phyloP scores from a whole-genome alignment of 139 green algal genomes.

The Auxenochlorella pyrenoidosa region DNA sequence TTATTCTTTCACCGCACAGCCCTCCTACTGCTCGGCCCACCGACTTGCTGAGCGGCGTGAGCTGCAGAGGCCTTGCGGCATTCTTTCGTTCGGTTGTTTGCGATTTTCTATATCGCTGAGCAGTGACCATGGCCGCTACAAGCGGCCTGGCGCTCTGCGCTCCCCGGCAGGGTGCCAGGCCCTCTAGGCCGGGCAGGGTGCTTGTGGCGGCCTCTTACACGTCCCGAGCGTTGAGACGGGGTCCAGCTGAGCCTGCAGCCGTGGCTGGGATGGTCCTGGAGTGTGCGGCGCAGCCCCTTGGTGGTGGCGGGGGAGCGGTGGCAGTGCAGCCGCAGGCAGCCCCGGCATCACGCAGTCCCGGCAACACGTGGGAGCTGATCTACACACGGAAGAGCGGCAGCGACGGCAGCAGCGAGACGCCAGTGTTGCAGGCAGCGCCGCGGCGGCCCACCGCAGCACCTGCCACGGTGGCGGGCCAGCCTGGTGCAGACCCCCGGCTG shows the following conservation, averaged over 20 bases:
- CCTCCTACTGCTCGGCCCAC: too few species aligned
- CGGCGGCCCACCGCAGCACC: slow-evolving; percentile 17
- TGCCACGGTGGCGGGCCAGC: neutral
- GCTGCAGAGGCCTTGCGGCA: neutral
- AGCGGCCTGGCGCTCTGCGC: neutral
- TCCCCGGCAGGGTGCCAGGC: neutral
- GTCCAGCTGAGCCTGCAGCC: neutral
- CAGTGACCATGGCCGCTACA: neutral
- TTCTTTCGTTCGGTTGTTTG: neutral
- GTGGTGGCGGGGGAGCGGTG: neutral
- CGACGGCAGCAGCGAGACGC: slow-evolving; percentile 10
- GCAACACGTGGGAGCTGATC: neutral
- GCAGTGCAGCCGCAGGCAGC: neutral
- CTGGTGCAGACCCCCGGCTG: slow-evolving; percentile 11
- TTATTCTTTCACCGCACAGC: too few species aligned
- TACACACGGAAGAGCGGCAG: neutral
- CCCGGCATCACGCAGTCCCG: neutral
- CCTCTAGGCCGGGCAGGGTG: neutral
- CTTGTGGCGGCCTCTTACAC: neutral
- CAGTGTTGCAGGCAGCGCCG: neutral
- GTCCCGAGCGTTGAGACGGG: neutral
- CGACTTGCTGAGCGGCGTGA: neutral
- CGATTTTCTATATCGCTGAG: neutral
- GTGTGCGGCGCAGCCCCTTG: neutral
- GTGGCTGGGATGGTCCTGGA: neutral